Percentiles rank a stretch among this genome's conserved stretches.
Conservation (phyloP, 2,329 filamentous ascomycete species). For the Coniochaeta sp. region DNA sequence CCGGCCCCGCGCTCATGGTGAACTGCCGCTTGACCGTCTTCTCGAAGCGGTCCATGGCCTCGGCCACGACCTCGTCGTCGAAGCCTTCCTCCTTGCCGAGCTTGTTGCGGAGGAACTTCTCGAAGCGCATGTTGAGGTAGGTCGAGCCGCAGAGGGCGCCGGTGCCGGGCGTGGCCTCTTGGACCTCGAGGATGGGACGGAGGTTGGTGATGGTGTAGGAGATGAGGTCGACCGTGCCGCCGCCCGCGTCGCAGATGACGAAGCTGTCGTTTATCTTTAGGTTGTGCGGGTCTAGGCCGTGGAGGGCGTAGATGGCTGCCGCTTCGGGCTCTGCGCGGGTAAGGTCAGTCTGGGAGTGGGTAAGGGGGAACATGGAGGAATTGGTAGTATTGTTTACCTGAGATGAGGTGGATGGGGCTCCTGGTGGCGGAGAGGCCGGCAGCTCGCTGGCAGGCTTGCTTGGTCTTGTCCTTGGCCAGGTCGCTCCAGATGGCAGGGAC, state of each 20-base stretch:
- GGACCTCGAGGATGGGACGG: slow-evolving; percentile 36
- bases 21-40: slow-evolving; percentile 31
- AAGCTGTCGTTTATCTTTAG: slow-evolving; percentile 38
- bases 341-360: neutral
- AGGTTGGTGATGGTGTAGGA: slow-evolving; percentile 40
- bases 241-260: slow-evolving; percentile 47
- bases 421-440: slow-evolving; percentile 20
- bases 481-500: slow-evolving; percentile 55
- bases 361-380: too few relatives aligned
- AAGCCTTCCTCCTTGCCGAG: slow-evolving; percentile 36
- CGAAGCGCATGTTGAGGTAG: slow-evolving; percentile 41
- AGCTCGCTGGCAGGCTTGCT: slow-evolving; percentile 33
- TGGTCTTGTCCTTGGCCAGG: slow-evolving; percentile 42
- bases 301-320: slow-evolving; percentile 41
- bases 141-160: slow-evolving; percentile 43
- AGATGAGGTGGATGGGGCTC: slow-evolving; percentile 34
- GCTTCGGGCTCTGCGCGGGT: slow-evolving; percentile 41
- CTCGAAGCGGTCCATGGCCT: slow-evolving; percentile 37
- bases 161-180: slow-evolving; percentile 40
- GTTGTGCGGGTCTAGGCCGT: slow-evolving; percentile 31
- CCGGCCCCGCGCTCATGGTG: slow-evolving; percentile 24
- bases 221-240: slow-evolving; percentile 48
- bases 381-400: too few relatives aligned
- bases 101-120: slow-evolving; percentile 32
- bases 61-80: slow-evolving; percentile 30